These are phyloP conservation scores for Neurospora sp. DNA, from an alignment of 495 filamentous ascomycete species.

Conservation along the genomic window DNA sequence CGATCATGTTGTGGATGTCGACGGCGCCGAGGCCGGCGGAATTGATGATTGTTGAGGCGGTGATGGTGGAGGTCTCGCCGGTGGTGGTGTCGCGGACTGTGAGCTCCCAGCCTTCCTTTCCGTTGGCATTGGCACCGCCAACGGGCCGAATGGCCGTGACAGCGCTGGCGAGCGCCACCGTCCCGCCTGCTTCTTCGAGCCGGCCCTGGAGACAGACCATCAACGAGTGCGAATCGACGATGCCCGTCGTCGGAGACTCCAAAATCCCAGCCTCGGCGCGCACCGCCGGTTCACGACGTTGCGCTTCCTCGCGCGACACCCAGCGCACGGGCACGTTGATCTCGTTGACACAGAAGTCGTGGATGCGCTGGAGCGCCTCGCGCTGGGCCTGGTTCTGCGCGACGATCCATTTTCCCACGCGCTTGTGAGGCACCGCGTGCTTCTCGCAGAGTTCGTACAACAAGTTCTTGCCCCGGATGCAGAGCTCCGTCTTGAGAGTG, in stretches of 20 bases:
- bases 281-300: conserved; percentile 59
- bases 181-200: conserved; percentile 69
- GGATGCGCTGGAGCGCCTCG: conserved; percentile 52
- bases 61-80: conserved; percentile 48
- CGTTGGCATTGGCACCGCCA: conserved; percentile 35
- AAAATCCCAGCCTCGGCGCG: conserved; percentile 63
- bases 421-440: conserved; percentile 56
- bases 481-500: conserved; percentile 75
- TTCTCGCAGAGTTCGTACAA: conserved; percentile 69
- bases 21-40: conserved; percentile 74
- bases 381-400: conserved; percentile 67
- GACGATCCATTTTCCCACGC: conserved; percentile 89
- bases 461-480: conserved; percentile 61
- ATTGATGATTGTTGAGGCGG: conserved; percentile 68
- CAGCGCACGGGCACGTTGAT: conserved; percentile 68
- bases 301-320: conserved; percentile 50
- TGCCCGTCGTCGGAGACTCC: conserved; percentile 76
- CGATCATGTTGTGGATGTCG: conserved; percentile 69
- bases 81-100: conserved; percentile 30
- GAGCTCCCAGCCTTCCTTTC: conserved; percentile 37
- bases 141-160: conserved; percentile 53
- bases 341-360: conserved; percentile 48
- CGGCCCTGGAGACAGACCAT: conserved; percentile 69
- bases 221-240: conserved; percentile 74
- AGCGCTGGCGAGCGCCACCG: conserved; percentile 51